phyloP scores from a whole-genome alignment of 73 alveolate genomes.

The Effrenium voratum region DNA sequence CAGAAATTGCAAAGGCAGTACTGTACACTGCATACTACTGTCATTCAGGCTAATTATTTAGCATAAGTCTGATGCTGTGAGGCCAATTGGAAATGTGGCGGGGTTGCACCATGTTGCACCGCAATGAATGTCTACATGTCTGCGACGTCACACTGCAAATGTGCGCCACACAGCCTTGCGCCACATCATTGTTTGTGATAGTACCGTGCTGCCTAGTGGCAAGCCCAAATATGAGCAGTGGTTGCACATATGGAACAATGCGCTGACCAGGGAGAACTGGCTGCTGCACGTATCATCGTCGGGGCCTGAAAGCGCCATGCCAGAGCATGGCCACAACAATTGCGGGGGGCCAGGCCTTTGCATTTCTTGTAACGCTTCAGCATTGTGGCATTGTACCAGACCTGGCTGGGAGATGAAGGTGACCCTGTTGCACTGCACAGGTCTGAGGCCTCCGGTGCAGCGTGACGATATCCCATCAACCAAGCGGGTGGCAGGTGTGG shows the following conservation, averaged over 20 bases:
- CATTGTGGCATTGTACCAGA: conserved; percentile 72
- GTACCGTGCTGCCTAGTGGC: conserved; percentile 2
- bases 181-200: too few species aligned
- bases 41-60: background rate
- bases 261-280: conserved; percentile 31
- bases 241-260: conserved; percentile 39
- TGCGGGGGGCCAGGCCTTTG: background rate
- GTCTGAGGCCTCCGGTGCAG: conserved; percentile 51
- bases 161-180: background rate
- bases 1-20: background rate
- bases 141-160: background rate
- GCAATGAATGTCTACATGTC: background rate
- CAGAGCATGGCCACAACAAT: background rate
- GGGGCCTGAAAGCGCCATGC: background rate
- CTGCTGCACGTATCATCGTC: conserved; percentile 34
- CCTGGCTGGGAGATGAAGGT: background rate
- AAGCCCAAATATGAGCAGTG: conserved; percentile 81
- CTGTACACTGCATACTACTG: background rate
- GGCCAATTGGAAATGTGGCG: background rate
- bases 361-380: conserved; percentile 32
- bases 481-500: conserved; percentile 83
- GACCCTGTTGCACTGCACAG: background rate
- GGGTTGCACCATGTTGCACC: background rate
- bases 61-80: background rate
- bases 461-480: conserved; percentile 80